These are phyloP conservation scores for Comarum palustre DNA, from an alignment of 306 rosid species.

Conservation along the genomic window DNA sequence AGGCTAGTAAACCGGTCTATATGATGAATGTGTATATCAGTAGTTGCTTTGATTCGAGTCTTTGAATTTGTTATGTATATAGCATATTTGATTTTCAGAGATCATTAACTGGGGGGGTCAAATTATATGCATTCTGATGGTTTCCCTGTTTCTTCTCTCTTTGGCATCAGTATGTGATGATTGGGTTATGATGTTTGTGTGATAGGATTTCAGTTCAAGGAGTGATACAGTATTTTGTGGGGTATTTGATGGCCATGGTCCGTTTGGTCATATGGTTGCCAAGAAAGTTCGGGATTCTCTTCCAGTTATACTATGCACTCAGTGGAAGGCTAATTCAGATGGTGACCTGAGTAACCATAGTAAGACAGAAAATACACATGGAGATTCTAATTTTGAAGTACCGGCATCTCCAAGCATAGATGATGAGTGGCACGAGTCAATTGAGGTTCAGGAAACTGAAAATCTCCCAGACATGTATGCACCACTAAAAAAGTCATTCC, in stretches of 20 bases:
- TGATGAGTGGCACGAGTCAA: slow-evolving; percentile 33
- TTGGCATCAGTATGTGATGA: slow-evolving; percentile 5
- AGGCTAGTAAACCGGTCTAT: not conserved
- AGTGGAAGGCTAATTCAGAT: slow-evolving; percentile 38
- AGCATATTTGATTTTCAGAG: not conserved
- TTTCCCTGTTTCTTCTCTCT: not conserved
- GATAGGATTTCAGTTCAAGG: slow-evolving; percentile 39
- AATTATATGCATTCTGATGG: not conserved
- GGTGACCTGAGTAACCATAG: slow-evolving; percentile 23
- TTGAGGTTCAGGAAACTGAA: slow-evolving; percentile 31
- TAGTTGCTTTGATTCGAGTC: not conserved
- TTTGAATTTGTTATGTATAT: not conserved
- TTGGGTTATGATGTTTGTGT: slow-evolving; percentile 17
- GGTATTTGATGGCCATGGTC: slow-evolving; percentile 61
- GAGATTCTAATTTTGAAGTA: slow-evolving; percentile 28
- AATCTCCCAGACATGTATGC: slow-evolving; percentile 38
- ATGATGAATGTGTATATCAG: not conserved
- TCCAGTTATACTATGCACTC: slow-evolving; percentile 39
- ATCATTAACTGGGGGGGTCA: not conserved
- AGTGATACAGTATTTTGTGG: slow-evolving; percentile 51
- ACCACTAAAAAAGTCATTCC: slow-evolving; percentile 38
- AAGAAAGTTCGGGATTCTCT: slow-evolving; percentile 51
- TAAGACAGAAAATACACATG: slow-evolving; percentile 11
- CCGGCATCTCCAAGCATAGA: slow-evolving; percentile 31
- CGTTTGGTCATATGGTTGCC: slow-evolving; percentile 51